A percentile compares a stretch with the other conserved stretches of the same genome.
These are phyloP conservation scores for Nemania sp. DNA, from an alignment of 2,329 filamentous ascomycete genomes.

Conservation along the genomic window DNA sequence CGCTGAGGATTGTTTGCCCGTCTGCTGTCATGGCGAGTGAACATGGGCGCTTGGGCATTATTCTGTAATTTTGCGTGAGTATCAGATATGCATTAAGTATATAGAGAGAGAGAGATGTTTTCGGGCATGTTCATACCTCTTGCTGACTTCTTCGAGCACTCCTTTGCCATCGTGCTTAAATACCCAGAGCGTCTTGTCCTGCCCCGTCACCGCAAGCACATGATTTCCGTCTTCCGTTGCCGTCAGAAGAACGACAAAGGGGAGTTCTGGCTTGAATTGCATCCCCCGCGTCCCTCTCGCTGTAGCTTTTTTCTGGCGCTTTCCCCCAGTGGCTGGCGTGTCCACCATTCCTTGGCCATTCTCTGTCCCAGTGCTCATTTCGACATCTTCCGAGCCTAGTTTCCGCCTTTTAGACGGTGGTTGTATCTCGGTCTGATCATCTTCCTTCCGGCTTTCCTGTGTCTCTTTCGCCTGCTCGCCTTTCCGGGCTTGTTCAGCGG, in stretches of 20 bases:
- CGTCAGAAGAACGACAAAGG: constrained; percentile 71
- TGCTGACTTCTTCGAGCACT: constrained; percentile 67
- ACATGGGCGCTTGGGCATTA: constrained; percentile 88
- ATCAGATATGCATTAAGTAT: background rate
- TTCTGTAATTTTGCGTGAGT: constrained; percentile 51
- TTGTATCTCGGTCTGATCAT: constrained; percentile 1
- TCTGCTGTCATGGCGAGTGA: constrained; percentile 72
- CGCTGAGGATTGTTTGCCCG: constrained; percentile 73
- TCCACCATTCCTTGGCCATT: constrained; percentile 13
- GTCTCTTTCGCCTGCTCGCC: constrained; percentile 9
- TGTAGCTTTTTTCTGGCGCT: constrained; percentile 41
- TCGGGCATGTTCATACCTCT: constrained; percentile 57
- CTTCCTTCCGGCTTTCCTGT: background rate
- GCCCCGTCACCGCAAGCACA: constrained; percentile 78
- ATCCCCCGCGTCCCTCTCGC: constrained; percentile 20
- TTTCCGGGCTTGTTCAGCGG: constrained; percentile 15
- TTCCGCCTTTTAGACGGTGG: constrained; percentile 24
- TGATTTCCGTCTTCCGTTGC: constrained; percentile 66
- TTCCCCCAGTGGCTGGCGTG: constrained; percentile 18
- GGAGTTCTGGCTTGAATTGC: constrained; percentile 46
- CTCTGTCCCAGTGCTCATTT: background rate
- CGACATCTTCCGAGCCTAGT: constrained; percentile 9
- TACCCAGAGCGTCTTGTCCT: constrained; percentile 89
- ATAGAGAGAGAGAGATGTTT: background rate
- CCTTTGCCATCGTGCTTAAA: constrained; percentile 69